A percentile compares a stretch with the other conserved stretches of the same genome.
Evolutionary conservation across 2,329 filamentous ascomycete species (phyloP).

Genomic region (Colletotrichum shisoi): DNA sequence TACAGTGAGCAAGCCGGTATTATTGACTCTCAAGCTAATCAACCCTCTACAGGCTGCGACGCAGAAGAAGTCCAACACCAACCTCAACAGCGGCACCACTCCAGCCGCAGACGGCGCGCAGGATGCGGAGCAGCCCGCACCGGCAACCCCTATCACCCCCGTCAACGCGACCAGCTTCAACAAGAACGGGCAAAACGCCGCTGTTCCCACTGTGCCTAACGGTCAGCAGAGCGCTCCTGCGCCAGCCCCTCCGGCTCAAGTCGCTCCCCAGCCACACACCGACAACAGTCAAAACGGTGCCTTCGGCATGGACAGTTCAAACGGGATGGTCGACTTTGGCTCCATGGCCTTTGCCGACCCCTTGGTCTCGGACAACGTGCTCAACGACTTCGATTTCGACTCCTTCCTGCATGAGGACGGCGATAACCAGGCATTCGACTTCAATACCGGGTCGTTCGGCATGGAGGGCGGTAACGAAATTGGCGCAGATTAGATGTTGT

Average conservation of each 20-base stretch:
- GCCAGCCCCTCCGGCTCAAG: slow-evolving; percentile 54
- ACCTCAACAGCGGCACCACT: slow-evolving; percentile 62
- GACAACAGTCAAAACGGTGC: slow-evolving; percentile 58
- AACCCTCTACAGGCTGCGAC: slow-evolving; percentile 56
- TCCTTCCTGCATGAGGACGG: slow-evolving; percentile 69
- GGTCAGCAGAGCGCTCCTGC: slow-evolving; percentile 56
- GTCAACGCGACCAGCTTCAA: slow-evolving; percentile 61
- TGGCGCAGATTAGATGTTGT: slow-evolving; percentile 59
- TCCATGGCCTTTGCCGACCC: slow-evolving; percentile 65
- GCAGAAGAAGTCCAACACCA: slow-evolving; percentile 70
- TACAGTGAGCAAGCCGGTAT: slow-evolving; percentile 6
- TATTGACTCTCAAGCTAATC: neutral
- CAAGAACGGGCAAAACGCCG: slow-evolving; percentile 55
- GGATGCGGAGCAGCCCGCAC: slow-evolving; percentile 67
- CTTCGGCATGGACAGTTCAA: slow-evolving; percentile 53
- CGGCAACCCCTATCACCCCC: slow-evolving; percentile 71
- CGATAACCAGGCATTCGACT: slow-evolving; percentile 62
- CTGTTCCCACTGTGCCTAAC: slow-evolving; percentile 51
- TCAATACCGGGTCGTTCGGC: slow-evolving; percentile 59
- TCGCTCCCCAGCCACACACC: slow-evolving; percentile 55
- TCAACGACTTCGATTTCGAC: slow-evolving; percentile 73
- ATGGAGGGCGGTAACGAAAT: slow-evolving; percentile 66
- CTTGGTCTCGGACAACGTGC: slow-evolving; percentile 62
- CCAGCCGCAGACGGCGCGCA: slow-evolving; percentile 64
- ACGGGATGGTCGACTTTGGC: slow-evolving; percentile 59